Base-by-base conservation (phyloP, 2,329 filamentous ascomycete species). In the Aspergillus novofumigatus region DNA sequence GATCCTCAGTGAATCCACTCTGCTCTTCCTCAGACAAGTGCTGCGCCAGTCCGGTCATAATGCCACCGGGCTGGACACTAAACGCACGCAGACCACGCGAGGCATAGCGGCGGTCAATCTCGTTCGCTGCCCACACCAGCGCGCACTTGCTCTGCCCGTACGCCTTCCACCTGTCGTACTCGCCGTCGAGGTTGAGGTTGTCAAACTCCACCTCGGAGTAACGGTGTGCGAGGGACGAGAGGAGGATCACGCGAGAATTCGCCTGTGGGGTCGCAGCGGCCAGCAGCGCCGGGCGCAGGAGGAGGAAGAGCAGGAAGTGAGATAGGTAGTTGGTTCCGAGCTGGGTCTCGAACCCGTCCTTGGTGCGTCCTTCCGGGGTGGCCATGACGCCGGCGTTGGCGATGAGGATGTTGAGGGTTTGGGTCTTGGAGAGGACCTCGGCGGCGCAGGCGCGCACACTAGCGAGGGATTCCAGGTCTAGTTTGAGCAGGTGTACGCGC, bases 131-230 rank as follows among this genome's bases (percentile, higher is more conserved):
- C 61, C 75, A 80, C 21, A 83, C 74, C 55, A 81, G 82, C 20
- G 82, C 81, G 0, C 76, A 74, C 60, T 85, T 85, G 55, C 74
- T 72, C 61, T 81, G 77, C 0, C 73, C 77, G 54, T 85, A 85
- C 0, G 78, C 71, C 2, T 56, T 52, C 56, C 67, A 72, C 0
- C 72, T 71, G 4, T 74, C 62, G 57, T 78, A 77, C 3, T 48
- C 59, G 2, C 63, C 59, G 14, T 74, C 65, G 45, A 77, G 72
- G 54, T 75, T 73, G 63, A 77, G 70, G 62, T 80, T 73, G 53
- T 79, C 71, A 6, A 59, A 59, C 26, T 72, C 62, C 38, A 78
- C 60, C 0, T 59, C 52, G 2, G 64, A 64, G 6, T 61, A 59
- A 11, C 74, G 72, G 59, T 84, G 81, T 1, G 66, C 80, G 0